Conservation (phyloP, 768 basidiomycete genomes). For the Exsudoporus frostii region DNA sequence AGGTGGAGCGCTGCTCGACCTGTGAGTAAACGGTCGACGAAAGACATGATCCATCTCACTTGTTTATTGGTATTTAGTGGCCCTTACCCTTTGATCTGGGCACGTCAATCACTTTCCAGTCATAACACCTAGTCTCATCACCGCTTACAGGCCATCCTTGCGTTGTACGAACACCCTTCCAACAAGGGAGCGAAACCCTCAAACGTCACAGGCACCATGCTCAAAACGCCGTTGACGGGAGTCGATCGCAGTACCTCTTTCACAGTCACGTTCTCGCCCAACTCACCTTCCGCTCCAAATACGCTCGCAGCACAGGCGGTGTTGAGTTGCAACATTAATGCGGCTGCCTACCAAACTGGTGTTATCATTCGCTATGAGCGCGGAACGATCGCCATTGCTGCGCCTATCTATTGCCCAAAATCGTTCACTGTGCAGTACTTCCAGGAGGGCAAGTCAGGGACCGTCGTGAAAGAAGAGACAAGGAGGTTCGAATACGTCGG, state of each 20-base stretch:
- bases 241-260: constrained; percentile 80
- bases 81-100: constrained; percentile 82
- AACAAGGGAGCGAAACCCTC: constrained; percentile 61
- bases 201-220: constrained; percentile 62
- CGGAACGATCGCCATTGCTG: constrained; percentile 60
- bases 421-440: constrained; percentile 64
- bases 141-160: constrained; percentile 63
- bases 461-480: constrained; percentile 54
- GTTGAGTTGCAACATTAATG: constrained; percentile 65
- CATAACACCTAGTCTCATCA: constrained; percentile 8
- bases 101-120: constrained; percentile 26
- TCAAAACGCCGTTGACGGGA: constrained; percentile 72
- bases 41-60: not conserved
- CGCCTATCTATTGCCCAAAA: constrained; percentile 66
- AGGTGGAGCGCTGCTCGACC: constrained; percentile 80
- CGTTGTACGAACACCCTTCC: constrained; percentile 74
- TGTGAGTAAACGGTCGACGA: constrained; percentile 49
- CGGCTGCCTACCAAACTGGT: constrained; percentile 44
- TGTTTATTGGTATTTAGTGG: constrained; percentile 44
- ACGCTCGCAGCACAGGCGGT: constrained; percentile 67
- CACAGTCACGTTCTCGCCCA: constrained; percentile 60
- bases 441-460: constrained; percentile 42
- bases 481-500: constrained; percentile 58
- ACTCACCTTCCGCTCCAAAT: constrained; percentile 34
- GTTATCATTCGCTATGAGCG: constrained; percentile 72